Evolutionary conservation across 83 land plant genomes (phyloP), one percentile per base, ranked within the genome.

Genomic region (Diphasiastrum complanatum): DNA sequence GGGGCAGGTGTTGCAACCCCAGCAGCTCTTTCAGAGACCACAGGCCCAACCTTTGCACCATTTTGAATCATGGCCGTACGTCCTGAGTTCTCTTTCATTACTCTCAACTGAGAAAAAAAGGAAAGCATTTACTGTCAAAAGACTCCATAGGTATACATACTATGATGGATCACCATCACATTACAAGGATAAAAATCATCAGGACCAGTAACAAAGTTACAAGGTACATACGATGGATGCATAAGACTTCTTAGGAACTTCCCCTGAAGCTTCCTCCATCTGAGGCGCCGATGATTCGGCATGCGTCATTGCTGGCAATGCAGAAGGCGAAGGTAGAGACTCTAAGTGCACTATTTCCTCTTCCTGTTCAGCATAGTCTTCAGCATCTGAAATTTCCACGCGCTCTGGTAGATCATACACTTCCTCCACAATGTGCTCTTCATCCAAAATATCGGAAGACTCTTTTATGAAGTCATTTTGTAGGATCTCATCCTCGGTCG

Each of bases 171-270:
- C n/a, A n/a, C n/a, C n/a, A n/a, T n/a, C n/a, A n/a, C n/a, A n/a
- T n/a, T n/a, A n/a, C n/a, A n/a, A n/a, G n/a, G n/a, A 11, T 51
- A 5, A 8, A 20, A 22, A 47, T 1, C 22, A 45, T 10, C 27
- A 2, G 30, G 14, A 51, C 12, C 28, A 14, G 30, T 38, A 33
- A 41, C 30, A 41, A 41, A 41, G 45, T 14, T 41, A 41, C 12
- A 41, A 18, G 18, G 0, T 14, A 78, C 90, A 75, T 58, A 91
- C 93, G 76, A 91, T 91, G 34, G 97, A 91, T 0, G 97, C 97
- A 80, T 91, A 91, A 22, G 97, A 86, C 19, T 80, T 82, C 64
- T 91, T 91, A 38, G 81, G 83, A 37, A 60, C 63, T 35, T 85
- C 70, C 4, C 64, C 70, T 10, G 27, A 1, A 20, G 60, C 83